Base-by-base conservation (phyloP, 2,329 filamentous ascomycete species). In the Dactylellina haptotyla region DNA sequence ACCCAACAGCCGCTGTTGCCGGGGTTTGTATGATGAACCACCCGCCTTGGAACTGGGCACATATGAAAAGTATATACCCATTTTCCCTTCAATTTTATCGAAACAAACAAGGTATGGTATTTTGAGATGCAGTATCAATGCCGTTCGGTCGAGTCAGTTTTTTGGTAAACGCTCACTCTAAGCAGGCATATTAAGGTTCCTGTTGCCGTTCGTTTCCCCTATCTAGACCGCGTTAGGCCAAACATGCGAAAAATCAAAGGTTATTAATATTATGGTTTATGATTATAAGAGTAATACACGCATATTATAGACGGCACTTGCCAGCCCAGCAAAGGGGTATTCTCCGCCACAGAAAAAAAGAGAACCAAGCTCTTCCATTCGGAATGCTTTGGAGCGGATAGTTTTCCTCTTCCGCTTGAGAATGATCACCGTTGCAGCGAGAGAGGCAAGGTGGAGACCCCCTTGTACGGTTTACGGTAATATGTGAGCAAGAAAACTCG, bases 11-110 rank as follows among this genome's bases (percentile, higher is more conserved):
- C 64, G 64, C 64, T 69, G 46, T 62, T 39, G 46, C 64, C 64
- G 56, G 64, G 64, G 64, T 69, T 10, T 23, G 64, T 69, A 30
- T 69, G 64, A 69, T 39, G 46, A 69, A 56, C 64, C 64, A 69
- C 56, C 64, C 56, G 64, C 51, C 23, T 45, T 20, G 16, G 30
- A 30, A 20, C 39, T 16, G 23, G n/a, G 34, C 45, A 41, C 18
- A 37, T 23, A 63, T 63, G 18, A 28, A 54, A n/a, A 43, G 45
- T 23, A 32, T 41, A 57, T 43, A 41, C 43, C 45, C 48, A 45
- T 39, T 57, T 48, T 14, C 14, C 23, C 28, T 10, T 45, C 59
- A 43, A 67, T 67, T 67, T 67, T 20, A 57, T 50, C 41, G 51
- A 58, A 66, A 66, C 34, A 50, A n/a, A 48, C 41, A 45, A 58